Conservation (phyloP, 352 stramenopile species). For the Pythium phragmitis region DNA sequence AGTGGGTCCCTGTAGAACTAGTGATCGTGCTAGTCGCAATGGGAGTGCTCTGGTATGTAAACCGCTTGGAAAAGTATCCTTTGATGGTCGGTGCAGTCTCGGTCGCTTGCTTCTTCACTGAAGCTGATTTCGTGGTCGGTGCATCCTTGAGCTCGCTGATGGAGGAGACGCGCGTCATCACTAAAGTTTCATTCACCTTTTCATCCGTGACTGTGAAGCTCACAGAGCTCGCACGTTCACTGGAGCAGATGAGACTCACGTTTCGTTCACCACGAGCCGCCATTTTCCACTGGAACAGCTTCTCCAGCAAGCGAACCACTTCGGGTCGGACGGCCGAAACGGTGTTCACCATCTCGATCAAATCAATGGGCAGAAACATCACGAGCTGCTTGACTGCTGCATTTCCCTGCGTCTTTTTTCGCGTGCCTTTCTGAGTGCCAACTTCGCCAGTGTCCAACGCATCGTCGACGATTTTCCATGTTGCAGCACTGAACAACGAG, state of each 20-base stretch:
- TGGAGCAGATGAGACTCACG: conserved; percentile 45
- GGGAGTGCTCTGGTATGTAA: conserved; percentile 49
- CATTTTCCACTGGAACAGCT: conserved; percentile 69
- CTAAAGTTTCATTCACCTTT: conserved; percentile 51
- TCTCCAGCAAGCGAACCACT: conserved; percentile 58
- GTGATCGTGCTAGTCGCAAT: not conserved
- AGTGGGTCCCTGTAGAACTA: not conserved
- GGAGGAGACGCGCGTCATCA: conserved; percentile 50
- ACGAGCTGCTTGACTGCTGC: conserved; percentile 50
- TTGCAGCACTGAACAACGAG: conserved; percentile 47
- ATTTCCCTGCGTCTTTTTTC: conserved; percentile 13
- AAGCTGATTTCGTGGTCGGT: conserved; percentile 17
- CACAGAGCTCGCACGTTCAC: conserved; percentile 35
- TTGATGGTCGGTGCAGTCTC: conserved; percentile 27
- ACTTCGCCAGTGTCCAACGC: conserved; percentile 28
- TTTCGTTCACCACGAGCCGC: conserved; percentile 31
- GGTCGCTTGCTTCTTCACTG: conserved; percentile 20
- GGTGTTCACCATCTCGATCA: conserved; percentile 37
- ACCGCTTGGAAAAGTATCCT: conserved; percentile 73
- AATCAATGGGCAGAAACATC: conserved; percentile 48
- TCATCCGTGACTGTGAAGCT: conserved; percentile 58
- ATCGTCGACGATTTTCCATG: conserved; percentile 67
- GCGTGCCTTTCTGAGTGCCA: not conserved
- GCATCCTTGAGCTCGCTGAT: conserved; percentile 44
- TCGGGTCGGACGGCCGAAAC: conserved; percentile 41